Base-by-base conservation (phyloP, 2,329 filamentous ascomycete genomes). In the Penicillium palitans region DNA sequence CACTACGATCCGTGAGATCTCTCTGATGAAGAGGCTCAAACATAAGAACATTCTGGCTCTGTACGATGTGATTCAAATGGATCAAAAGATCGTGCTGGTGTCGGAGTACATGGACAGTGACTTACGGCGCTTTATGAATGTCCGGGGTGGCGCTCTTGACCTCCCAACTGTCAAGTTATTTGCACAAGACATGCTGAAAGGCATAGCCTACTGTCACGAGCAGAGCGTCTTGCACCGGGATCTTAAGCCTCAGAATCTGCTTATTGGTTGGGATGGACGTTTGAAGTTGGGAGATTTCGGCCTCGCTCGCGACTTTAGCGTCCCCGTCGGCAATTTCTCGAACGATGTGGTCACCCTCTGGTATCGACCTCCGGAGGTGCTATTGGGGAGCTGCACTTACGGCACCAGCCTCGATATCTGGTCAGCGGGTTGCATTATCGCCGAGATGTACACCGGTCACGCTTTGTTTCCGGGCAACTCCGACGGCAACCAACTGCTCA, bases 31-130 rank as follows among this genome's bases (percentile, higher is more conserved):
- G 79, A 93, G 98, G 78, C 84, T 99, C 66, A 98, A 98, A 78
- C 93, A 99, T 78, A 92, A 97, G 75, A 97, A 97, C 74, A 97
- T 99, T 66, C 92, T 99, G 68, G 90, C 88, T 59, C 87, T 99
- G 5, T 91, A 98, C 83, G 95, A 99, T 82, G 95, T 99, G 56
- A 98, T 99, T 69, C 95, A 99, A 77, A 98, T 93, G 57, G 95
- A 98, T 81, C 98, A 97, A 79, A 99, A 98, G 77, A 87, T 99
- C 58, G 98, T 98, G 93, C 87, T 99, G 40, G 95, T 99, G 10
- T 98, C 98, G 68, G 95, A 99, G 77, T 96, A 88, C 78, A 96
- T 99, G 93, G 95, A 99, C 77, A 92, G 93, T 73, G 95, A 99
- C 72, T 80, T 99, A 8, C 99, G 98, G 82, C 91, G 96, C 73